A percentile compares a stretch with the other conserved stretches of the same genome.
These are phyloP conservation scores for Zygoascus biomembranicola DNA, from an alignment of 805 yeast species.

Conservation along the genomic window DNA sequence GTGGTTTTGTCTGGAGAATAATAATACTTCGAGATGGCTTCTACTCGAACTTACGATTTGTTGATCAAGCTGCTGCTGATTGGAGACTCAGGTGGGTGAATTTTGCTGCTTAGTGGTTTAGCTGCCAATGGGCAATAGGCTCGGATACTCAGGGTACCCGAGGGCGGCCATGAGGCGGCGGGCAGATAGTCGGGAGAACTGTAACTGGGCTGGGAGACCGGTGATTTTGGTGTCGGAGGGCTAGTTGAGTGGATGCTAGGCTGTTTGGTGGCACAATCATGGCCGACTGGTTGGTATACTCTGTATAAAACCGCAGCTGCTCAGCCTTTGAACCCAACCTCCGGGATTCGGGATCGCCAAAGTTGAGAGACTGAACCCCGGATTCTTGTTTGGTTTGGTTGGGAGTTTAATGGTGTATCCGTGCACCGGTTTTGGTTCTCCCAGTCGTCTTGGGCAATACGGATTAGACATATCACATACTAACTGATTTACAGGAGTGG, in stretches of 20 bases:
- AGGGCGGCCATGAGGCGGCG: neutral
- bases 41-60: constrained; percentile 56
- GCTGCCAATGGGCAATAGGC: no score
- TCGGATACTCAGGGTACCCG: no score
- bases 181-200: neutral
- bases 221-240: neutral
- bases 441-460: neutral
- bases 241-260: neutral
- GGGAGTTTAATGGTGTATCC: no score
- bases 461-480: neutral
- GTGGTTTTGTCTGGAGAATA: no score
- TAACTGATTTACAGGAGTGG: constrained; percentile 27
- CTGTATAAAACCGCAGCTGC: neutral
- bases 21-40: constrained; percentile 8
- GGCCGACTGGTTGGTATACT: neutral
- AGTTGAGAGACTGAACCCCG: no score
- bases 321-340: no score
- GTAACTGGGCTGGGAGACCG: neutral
- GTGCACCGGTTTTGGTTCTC: neutral
- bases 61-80: constrained; percentile 87
- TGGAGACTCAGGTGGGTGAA: constrained; percentile 68
- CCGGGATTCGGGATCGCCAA: no score
- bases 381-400: no score
- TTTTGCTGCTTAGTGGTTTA: no score
- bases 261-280: neutral